Evolutionary conservation across 768 basidiomycete species (phyloP), one percentile per base, ranked within the genome.

Genomic region (Agrocybe praecox): DNA sequence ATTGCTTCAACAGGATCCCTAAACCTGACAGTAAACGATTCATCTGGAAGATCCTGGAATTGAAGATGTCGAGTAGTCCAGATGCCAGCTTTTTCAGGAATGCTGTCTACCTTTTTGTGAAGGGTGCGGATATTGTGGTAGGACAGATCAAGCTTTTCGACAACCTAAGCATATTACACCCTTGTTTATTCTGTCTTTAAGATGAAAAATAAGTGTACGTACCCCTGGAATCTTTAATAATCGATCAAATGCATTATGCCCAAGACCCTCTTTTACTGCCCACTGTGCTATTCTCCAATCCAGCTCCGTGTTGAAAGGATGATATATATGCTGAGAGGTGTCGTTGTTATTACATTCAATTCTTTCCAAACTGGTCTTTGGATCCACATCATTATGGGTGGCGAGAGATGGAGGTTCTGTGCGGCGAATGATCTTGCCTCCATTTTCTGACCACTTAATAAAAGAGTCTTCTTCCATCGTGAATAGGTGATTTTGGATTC

Each of bases 1-100:
- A 74, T 64, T 24, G 66, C 69, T 33, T 71, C 64, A 19, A 76
- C 42, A 14, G 71, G 69, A 55, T 76, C 59, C 1, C 70, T 58
- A 45, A 59, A 56, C 2, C 59, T 51, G 6, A 69, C 52, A 1
- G 61, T 65, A 45, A 59, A 67, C 6, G 29, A 62, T 2, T 67
- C 60, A 2, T 62, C 56, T 0, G 64, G 65, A 3, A 44, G 24
- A 46, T 71, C 71, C 0, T 55, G 45, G 53, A 72, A 72, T 1
- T 21, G 22, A 12, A 74, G 54, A 2, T 43, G 11, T 24, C n/a
- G 61, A 58, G 0, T 60, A 52, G 14, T 59, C 71, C 70, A 72
- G 15, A 36, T 24, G 2, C 64, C 65, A 11, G 64, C 70, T 3
- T 59, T 60, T 1, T 65, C 66, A 12, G 71, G 71, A 14, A 70